A percentile compares a stretch with the other conserved stretches of the same genome.
These are phyloP conservation scores for Diaporthe citriasiana DNA, from an alignment of 2,329 filamentous ascomycete species.

Conservation along the genomic window DNA sequence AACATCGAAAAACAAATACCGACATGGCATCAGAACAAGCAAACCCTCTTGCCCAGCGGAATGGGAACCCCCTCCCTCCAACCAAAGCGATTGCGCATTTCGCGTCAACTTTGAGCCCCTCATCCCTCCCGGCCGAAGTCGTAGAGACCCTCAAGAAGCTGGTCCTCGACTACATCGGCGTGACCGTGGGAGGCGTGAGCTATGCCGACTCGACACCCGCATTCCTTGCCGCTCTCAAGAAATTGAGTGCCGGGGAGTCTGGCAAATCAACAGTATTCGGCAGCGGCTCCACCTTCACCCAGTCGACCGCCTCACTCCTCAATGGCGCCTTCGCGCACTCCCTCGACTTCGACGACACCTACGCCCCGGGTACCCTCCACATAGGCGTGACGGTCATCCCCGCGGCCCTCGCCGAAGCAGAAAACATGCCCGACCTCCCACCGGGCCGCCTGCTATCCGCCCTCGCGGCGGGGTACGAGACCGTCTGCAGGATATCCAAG, in stretches of 20 bases:
- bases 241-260: background rate
- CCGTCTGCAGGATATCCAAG: constrained; percentile 47
- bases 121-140: background rate
- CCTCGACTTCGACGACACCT: constrained; percentile 61
- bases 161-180: constrained; percentile 27
- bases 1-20: background rate
- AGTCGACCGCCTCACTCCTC: constrained; percentile 56
- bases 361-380: constrained; percentile 57
- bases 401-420: constrained; percentile 49
- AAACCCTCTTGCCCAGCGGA: background rate
- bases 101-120: background rate
- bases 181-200: background rate
- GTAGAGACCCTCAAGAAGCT: constrained; percentile 15
- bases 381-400: constrained; percentile 57
- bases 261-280: constrained; percentile 47
- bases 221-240: background rate
- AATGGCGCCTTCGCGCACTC: constrained; percentile 59
- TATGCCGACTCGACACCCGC: constrained; percentile 16
- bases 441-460: constrained; percentile 33
- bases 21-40: background rate
- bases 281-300: constrained; percentile 51
- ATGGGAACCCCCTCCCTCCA: background rate
- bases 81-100: constrained; percentile 9
- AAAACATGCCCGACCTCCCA: constrained; percentile 26
- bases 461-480: constrained; percentile 49